phyloP scores from a whole-genome alignment of 768 basidiomycete genomes.

The Bullera alba region DNA sequence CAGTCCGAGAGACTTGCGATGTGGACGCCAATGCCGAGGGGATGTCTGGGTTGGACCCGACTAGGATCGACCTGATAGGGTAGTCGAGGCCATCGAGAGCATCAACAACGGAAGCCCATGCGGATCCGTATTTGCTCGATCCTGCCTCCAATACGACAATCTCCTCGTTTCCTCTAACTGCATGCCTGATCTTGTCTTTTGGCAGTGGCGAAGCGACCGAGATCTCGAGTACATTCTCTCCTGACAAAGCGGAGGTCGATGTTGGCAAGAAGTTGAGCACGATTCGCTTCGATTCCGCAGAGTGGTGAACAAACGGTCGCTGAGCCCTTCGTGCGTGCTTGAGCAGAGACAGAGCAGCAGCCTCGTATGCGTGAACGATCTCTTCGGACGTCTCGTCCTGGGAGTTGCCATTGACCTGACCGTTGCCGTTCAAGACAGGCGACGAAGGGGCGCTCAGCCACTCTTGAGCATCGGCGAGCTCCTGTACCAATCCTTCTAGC shows the following conservation, averaged over 20 bases:
- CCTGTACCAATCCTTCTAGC: constrained; percentile 48
- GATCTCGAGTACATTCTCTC: constrained; percentile 55
- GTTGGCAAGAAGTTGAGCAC: constrained; percentile 67
- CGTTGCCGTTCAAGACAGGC: constrained; percentile 13
- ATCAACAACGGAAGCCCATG: constrained; percentile 46
- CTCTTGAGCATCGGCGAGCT: constrained; percentile 57
- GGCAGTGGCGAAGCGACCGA: constrained; percentile 34
- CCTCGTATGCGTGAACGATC: constrained; percentile 56
- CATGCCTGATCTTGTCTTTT: constrained; percentile 37
- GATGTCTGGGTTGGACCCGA: constrained; percentile 35
- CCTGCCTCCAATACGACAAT: constrained; percentile 46
- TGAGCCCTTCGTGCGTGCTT: constrained; percentile 59
- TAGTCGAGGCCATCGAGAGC: constrained; percentile 49
- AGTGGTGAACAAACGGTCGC: constrained; percentile 54
- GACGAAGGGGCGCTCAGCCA: constrained; percentile 52
- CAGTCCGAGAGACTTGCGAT: constrained; percentile 49
- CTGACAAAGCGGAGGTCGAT: constrained; percentile 51
- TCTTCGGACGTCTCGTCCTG: constrained; percentile 22
- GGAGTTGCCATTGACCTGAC: constrained; percentile 20
- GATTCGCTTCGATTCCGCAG: constrained; percentile 50
- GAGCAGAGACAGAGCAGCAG: constrained; percentile 61
- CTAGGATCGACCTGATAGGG: constrained; percentile 36
- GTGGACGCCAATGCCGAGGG: constrained; percentile 30
- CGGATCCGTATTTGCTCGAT: constrained; percentile 30
- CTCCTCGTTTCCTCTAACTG: constrained; percentile 38